Conservation (phyloP, 257 asterid genomes). For the Striga asiatica region DNA sequence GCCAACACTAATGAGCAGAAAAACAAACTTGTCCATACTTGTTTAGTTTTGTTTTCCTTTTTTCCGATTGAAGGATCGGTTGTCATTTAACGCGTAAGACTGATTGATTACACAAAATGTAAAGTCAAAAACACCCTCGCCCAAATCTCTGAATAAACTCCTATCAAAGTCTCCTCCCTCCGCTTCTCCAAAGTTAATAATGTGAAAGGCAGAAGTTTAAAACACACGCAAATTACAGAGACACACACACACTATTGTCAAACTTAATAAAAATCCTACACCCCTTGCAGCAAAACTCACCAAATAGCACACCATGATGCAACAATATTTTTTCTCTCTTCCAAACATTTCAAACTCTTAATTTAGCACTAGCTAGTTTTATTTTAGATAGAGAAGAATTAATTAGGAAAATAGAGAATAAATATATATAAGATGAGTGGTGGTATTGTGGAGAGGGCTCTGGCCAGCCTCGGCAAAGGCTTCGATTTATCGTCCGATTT, state of each 20-base stretch:
- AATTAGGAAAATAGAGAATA: not conserved
- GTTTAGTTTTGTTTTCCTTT: no score
- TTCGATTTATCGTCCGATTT: slow-evolving; percentile 69
- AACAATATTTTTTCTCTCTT: no score
- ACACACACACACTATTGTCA: not conserved
- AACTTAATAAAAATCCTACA: not conserved
- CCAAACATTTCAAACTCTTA: no score
- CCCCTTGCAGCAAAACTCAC: no score
- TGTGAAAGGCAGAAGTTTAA: slow-evolving; percentile 12
- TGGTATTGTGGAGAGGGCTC: slow-evolving; percentile 49
- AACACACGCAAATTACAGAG: not conserved
- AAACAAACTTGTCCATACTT: no score
- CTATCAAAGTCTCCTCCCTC: not conserved
- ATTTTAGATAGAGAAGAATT: no score
- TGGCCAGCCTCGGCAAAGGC: slow-evolving; percentile 77
- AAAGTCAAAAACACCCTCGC: not conserved
- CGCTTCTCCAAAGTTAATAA: no score
- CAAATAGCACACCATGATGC: no score
- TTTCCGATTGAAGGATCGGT: no score
- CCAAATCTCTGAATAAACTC: not conserved
- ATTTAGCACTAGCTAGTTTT: no score
- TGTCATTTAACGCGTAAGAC: not conserved
- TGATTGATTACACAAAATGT: not conserved
- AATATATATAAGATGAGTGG: slow-evolving; percentile 2
- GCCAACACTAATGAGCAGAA: no score